phyloP scores from a whole-genome alignment of 2,329 filamentous ascomycete genomes.

The Paraconiothyrium brasiliense region DNA sequence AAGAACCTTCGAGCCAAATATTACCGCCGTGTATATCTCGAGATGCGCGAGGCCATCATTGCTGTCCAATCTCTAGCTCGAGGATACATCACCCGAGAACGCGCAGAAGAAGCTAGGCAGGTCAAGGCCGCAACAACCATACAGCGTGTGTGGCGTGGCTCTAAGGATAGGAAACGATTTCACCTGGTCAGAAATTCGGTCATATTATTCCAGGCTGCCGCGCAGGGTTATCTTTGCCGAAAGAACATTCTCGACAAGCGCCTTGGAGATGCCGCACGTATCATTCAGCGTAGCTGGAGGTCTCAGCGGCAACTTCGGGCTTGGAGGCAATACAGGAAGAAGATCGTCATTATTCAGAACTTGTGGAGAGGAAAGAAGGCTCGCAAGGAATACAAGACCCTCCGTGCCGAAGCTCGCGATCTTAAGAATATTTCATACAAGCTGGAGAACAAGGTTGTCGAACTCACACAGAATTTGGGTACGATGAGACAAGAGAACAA shows the following conservation, averaged over 20 bases:
- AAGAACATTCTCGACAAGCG: constrained; percentile 94
- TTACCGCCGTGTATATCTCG: constrained; percentile 89
- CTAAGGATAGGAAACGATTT: constrained; percentile 87
- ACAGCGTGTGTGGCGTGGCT: constrained; percentile 92
- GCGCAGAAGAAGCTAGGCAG: constrained; percentile 81
- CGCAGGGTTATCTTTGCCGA: constrained; percentile 90
- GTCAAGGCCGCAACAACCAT: constrained; percentile 92
- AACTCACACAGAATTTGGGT: constrained; percentile 92
- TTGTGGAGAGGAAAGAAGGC: constrained; percentile 88
- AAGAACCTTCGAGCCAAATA: constrained; percentile 97
- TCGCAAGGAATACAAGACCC: constrained; percentile 83
- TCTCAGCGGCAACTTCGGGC: constrained; percentile 78
- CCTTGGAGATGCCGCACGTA: constrained; percentile 86
- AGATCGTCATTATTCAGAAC: constrained; percentile 89
- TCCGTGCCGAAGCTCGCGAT: constrained; percentile 95
- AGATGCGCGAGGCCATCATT: constrained; percentile 83
- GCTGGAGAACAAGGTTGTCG: constrained; percentile 98
- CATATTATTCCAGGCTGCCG: constrained; percentile 85
- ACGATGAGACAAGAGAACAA: constrained; percentile 96
- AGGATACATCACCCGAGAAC: constrained; percentile 79
- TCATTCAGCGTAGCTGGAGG: constrained; percentile 92
- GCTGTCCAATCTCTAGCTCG: constrained; percentile 80
- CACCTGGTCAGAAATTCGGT: constrained; percentile 81
- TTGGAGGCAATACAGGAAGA: constrained; percentile 90
- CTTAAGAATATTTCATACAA: constrained; percentile 99